phyloP scores from a whole-genome alignment of 2,329 filamentous ascomycete genomes.

The Pseudogymnoascus sp. region DNA sequence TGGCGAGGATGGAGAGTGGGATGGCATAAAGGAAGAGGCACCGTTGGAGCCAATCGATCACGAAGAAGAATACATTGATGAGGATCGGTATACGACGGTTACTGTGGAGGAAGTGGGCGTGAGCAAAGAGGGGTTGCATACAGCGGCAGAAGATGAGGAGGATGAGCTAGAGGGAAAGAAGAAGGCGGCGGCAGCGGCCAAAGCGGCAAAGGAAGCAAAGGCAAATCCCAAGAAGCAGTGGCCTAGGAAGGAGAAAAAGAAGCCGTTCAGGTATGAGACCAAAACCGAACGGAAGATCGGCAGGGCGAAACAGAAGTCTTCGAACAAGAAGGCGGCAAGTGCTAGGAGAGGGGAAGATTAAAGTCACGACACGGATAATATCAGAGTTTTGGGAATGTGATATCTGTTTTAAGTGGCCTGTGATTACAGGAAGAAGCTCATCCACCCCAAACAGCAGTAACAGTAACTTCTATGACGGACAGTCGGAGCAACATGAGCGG shows the following conservation, averaged over 20 bases:
- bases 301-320: constrained; percentile 62
- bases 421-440: constrained; percentile 6
- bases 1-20: constrained; percentile 48
- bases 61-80: constrained; percentile 92
- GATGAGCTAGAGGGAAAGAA: constrained; percentile 27
- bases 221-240: constrained; percentile 39
- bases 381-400: constrained; percentile 1
- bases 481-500: neutral
- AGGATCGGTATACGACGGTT: constrained; percentile 91
- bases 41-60: constrained; percentile 54
- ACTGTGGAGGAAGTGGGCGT: constrained; percentile 84
- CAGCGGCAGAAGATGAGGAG: constrained; percentile 33
- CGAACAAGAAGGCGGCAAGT: constrained; percentile 37
- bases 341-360: constrained; percentile 24
- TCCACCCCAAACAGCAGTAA: constrained; percentile 8
- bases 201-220: constrained; percentile 29
- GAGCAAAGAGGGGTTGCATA: constrained; percentile 63
- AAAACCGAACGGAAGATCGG: constrained; percentile 75
- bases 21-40: constrained; percentile 45
- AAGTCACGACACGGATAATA: constrained; percentile 4
- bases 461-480: constrained; percentile 5
- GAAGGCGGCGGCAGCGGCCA: constrained; percentile 27
- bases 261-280: constrained; percentile 86
- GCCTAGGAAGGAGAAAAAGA: constrained; percentile 67
- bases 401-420: constrained; percentile 9